phyloP scores from a whole-genome alignment of 495 filamentous ascomycete genomes.

The Penicillium pancosmium region DNA sequence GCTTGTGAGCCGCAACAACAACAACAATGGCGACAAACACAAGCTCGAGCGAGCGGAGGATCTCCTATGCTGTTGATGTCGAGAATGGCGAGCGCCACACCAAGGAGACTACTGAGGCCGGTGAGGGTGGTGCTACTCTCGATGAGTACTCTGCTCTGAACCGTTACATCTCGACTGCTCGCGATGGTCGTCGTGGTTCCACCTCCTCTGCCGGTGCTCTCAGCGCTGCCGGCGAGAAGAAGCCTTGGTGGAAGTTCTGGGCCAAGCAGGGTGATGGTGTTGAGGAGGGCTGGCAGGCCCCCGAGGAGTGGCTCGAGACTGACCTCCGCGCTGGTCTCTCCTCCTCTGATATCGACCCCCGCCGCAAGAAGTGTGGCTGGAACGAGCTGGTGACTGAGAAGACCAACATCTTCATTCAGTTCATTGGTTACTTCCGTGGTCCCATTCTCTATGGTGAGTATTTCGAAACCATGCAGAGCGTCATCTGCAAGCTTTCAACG shows the following conservation, averaged over 20 bases:
- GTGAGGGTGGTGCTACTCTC: constrained; percentile 36
- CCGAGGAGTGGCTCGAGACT: constrained; percentile 73
- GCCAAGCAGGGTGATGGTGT: constrained; percentile 36
- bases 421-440: constrained; percentile 78
- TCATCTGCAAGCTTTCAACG: background rate
- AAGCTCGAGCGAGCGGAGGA: constrained; percentile 45
- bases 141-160: constrained; percentile 60
- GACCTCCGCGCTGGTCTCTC: constrained; percentile 67
- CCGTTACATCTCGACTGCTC: constrained; percentile 69
- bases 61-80: constrained; percentile 57
- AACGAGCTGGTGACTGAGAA: constrained; percentile 79
- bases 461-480: background rate
- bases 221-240: constrained; percentile 40
- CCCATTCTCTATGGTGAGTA: constrained; percentile 81
- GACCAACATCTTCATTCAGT: constrained; percentile 75
- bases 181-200: constrained; percentile 59
- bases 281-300: constrained; percentile 55
- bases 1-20: constrained; percentile 49
- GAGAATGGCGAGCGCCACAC: constrained; percentile 52
- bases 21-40: constrained; percentile 45
- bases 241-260: constrained; percentile 63
- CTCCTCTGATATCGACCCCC: constrained; percentile 59
- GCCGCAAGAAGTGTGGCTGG: constrained; percentile 68
- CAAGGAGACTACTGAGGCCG: constrained; percentile 17
- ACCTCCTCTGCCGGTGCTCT: constrained; percentile 53